These are phyloP conservation scores for Panicum hallii DNA, from an alignment of 202 grass and related monocot genomes.

Conservation along the genomic window DNA sequence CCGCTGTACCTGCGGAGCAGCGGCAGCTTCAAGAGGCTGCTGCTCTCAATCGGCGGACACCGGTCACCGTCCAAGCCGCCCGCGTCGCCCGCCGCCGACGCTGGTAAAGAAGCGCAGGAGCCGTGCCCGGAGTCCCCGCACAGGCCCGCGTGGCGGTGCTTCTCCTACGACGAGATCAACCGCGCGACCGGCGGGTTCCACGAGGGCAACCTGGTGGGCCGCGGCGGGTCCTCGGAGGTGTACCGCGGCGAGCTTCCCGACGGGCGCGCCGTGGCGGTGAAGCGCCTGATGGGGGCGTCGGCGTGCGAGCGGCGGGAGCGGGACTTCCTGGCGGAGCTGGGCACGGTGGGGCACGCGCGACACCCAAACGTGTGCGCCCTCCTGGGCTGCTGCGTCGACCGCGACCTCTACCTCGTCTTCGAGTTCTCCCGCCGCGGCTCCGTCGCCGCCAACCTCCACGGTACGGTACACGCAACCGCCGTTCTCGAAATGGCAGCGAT, in stretches of 20 bases:
- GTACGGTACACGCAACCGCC: constrained; percentile 6
- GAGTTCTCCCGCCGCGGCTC: constrained; percentile 83
- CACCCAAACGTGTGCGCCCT: constrained; percentile 90
- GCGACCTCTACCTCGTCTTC: constrained; percentile 86
- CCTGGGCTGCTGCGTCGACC: constrained; percentile 92
- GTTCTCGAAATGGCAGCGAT: neutral
- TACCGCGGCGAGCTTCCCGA: constrained; percentile 72
- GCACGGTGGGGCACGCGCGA: constrained; percentile 72
- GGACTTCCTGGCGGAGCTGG: constrained; percentile 91
- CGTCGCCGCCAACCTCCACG: constrained; percentile 88
- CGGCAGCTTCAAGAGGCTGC: constrained; percentile 60
- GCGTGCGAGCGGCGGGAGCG: constrained; percentile 86
- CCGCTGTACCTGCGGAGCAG: constrained; percentile 49
- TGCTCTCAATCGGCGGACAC: constrained; percentile 57
- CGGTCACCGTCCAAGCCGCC: constrained; percentile 29
- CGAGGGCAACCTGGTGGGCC: constrained; percentile 81
- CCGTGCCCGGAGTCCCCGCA: constrained; percentile 35
- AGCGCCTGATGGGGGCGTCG: constrained; percentile 66
- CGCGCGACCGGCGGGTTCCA: constrained; percentile 65
- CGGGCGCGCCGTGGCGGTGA: constrained; percentile 76
- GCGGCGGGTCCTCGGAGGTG: constrained; percentile 89
- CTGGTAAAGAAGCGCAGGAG: neutral
- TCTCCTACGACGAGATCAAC: constrained; percentile 79
- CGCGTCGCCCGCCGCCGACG: neutral
- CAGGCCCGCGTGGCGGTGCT: constrained; percentile 71